Evolutionary conservation across 352 stramenopile genomes (phyloP), one percentile per base, ranked within the genome.

Genomic region (Phytopythium boreale): DNA sequence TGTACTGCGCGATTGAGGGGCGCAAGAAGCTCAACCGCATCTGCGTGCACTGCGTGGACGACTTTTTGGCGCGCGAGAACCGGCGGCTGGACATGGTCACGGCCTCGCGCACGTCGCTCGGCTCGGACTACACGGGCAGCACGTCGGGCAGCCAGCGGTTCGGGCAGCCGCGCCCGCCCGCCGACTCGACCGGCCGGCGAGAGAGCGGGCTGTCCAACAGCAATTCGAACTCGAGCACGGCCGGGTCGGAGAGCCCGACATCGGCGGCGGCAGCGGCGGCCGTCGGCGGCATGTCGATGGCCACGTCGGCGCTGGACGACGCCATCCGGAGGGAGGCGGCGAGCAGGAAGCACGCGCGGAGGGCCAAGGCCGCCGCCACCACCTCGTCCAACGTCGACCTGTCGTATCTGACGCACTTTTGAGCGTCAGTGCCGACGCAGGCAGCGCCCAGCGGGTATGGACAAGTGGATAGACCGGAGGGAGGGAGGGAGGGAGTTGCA

Each of bases 1-100:
- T 87, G 43, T 86, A 89, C 74, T 87, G 79, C 56, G 74, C 80
- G 43, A 72, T 80, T 51, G 73, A 87, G 60, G 77, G 80, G 56
- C 69, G 71, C 51, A 87, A 85, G 70, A 85, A 87, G 70, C 77
- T 89, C 69, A 85, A 89, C 57, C 75, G 73, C 55, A 89, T 89
- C 61, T 89, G 80, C 66, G 72, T 87, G 20, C 80, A 89, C 62
- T 89, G 80, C 60, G 77, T 87, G 6, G 69, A 76, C 39, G 66
- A 76, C 41, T 76, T 76, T 22, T 43, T 76, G 4, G 63, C 62
- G 31, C 62, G 66, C 15, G 69, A 62, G 27, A 68, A 71, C 51
- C 66, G 69, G 7, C 69, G 67, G 43, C 41, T 76, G 55, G 69
- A 76, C 50, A 61, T 76, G 37, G 61, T 61, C 22, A 51, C 72